Percentiles rank a stretch among this genome's conserved stretches.
Evolutionary conservation across 2,329 filamentous ascomycete genomes (phyloP).

Genomic region (Ilyonectria mors-panacis): DNA sequence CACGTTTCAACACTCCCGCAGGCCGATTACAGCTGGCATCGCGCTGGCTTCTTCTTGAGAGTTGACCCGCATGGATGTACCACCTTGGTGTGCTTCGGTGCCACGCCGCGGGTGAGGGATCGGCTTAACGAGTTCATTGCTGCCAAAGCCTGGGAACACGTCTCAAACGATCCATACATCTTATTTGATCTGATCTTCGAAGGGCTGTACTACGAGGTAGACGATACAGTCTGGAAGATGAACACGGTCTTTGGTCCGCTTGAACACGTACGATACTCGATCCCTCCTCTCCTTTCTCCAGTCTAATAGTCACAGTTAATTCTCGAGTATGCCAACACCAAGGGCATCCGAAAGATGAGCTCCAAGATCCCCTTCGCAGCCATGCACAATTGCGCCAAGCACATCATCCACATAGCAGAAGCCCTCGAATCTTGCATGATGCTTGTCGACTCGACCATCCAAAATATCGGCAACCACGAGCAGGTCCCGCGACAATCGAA

Average conservation of each 20-base stretch:
- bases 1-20: conserved; percentile 45
- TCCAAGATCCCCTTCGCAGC: conserved; percentile 48
- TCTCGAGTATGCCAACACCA: conserved; percentile 45
- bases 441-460: conserved; percentile 41
- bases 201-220: conserved; percentile 47
- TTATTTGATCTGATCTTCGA: conserved; percentile 50
- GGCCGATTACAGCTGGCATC: conserved; percentile 49
- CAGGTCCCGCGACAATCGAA: conserved; percentile 2
- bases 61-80: conserved; percentile 34
- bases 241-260: conserved; percentile 49
- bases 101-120: conserved; percentile 37
- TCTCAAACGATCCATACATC: conserved; percentile 45
- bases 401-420: conserved; percentile 50
- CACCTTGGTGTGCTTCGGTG: conserved; percentile 48
- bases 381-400: conserved; percentile 50
- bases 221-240: conserved; percentile 50
- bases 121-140: conserved; percentile 45
- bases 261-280: conserved; percentile 42
- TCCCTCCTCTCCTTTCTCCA: background rate
- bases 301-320: conserved; percentile 41
- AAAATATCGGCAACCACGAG: conserved; percentile 32
- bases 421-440: conserved; percentile 48
- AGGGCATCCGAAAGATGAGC: conserved; percentile 45
- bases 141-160: conserved; percentile 44
- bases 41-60: conserved; percentile 48